Evolutionary conservation across 495 filamentous ascomycete species (phyloP), one percentile per base, ranked within the genome.

Genomic region (Aspergillus affinis): DNA sequence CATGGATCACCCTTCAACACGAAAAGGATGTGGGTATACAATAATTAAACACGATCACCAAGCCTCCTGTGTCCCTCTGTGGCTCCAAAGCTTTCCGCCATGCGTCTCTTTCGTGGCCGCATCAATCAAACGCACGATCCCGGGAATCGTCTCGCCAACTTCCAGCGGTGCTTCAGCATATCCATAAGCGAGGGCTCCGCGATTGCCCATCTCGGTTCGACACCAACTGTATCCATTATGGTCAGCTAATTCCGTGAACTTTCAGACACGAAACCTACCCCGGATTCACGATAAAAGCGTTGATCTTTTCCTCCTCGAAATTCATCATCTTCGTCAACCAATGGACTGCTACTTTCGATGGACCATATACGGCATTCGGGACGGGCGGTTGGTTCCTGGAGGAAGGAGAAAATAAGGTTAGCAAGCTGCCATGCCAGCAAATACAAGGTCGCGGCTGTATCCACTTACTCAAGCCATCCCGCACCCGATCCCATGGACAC

Each of bases 201-300:
- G 36, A 56, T 81, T 79, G 12, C 79, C 79, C 58, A 81, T 60
- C 0, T 81, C 78, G 4, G 79, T 84, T 47, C 74, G 72, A 10
- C 72, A 71, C 59, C 70, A 81, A n/a, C 76, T 78, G 26, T 48
- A 52, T 50, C 23, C 2, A 2, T 26, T 4, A 59, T n/a, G 15
- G 12, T 68, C 63, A 36, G 70, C 67, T 62, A 71, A 62, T 12
- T 23, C 29, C 20, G 3, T 49, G 53, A 15, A 5, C 9, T 29
- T 18, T 17, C 20, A 51, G 12, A 26, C 23, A 26, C 4, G 9
- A 12, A 53, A 59, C 69, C 36, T 49, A 70, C 67, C 65, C 69
- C 48, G 69, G 69, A 44, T 69, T 63, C 41, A 62, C 23, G 7
- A 69, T 59, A 29, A 81, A 78, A 0, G 72, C 65, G 7, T 54